Evolutionary conservation across 2,329 filamentous ascomycete species (phyloP), one percentile per base, ranked within the genome.

Genomic region (Xylaria multiplex): DNA sequence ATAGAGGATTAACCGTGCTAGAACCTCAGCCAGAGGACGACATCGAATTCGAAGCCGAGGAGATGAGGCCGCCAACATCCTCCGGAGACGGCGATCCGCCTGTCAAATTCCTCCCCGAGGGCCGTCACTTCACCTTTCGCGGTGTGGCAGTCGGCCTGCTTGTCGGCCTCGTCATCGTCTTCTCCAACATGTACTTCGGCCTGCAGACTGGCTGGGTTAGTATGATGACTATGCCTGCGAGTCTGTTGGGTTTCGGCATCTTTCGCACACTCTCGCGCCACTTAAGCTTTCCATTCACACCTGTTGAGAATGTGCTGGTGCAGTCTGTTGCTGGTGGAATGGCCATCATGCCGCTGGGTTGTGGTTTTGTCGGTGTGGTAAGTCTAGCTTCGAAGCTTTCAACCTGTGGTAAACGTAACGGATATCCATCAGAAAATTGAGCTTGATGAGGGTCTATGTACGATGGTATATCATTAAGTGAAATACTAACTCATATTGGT

Each of bases 101-200:
- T 46, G 67, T 70, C 64, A 74, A 71, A 53, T 70, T 69, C 65
- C 76, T 78, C 19, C 76, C 76, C 13, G 77, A 79, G 2, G 84
- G 84, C 58, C 87, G 87, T 53, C 93, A 93, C 81, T 97, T 99
- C 80, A 98, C 96, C 0, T 64, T 90, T 30, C 90, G 96, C 62
- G 93, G 93, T 57, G 85, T 98, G 45, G 76, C 88, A 5, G 93
- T 92, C 32, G 96, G 96, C 16, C 83, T 97, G 6, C 82, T 87
- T 3, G 96, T 99, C 69, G 96, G 96, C 46, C 88, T 96, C 4
- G 84, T 98, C 62, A 97, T 98, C 75, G 96, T 92, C 76, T 97
- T 97, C 78, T 96, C 93, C 59, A 99, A 99, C 77, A 97, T 96
- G 84, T 99, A 98, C 79, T 99, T 99, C 77, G 96, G 96, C n/a